Conservation (phyloP, 1,284 basidiomycete species). For the Moesziomyces aphidis region DNA sequence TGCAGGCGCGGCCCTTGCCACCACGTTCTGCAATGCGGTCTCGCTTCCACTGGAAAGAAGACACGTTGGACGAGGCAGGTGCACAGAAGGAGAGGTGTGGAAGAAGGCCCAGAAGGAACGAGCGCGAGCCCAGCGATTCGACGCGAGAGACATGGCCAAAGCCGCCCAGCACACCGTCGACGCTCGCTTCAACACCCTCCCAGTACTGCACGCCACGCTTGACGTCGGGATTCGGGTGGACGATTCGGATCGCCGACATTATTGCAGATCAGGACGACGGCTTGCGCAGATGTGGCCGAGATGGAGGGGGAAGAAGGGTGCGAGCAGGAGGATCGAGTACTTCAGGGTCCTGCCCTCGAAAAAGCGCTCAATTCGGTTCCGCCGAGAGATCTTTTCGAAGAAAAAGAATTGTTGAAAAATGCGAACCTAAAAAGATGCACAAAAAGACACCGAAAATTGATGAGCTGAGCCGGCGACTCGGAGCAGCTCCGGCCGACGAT, state of each 20-base stretch:
- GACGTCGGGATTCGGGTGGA: slow-evolving; percentile 63
- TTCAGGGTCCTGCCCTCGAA: no score
- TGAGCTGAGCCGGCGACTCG: not conserved
- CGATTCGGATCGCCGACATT: slow-evolving; percentile 42
- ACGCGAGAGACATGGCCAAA: slow-evolving; percentile 65
- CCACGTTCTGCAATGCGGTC: slow-evolving; percentile 51
- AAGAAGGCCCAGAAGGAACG: slow-evolving; percentile 60
- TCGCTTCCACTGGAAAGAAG: slow-evolving; percentile 50
- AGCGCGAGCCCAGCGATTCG: slow-evolving; percentile 64
- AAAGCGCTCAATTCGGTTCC: no score
- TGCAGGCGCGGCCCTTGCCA: slow-evolving; percentile 51
- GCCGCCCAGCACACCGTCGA: slow-evolving; percentile 65
- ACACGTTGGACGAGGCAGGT: slow-evolving; percentile 52
- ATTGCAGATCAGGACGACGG: not conserved
- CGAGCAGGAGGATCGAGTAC: slow-evolving; percentile 1
- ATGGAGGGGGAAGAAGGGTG: not conserved
- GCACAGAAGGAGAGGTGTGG: slow-evolving; percentile 59
- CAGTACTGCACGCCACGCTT: slow-evolving; percentile 64
- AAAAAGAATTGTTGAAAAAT: not conserved
- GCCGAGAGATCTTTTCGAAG: no score
- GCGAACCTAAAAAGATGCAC: not conserved
- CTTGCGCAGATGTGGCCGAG: not conserved
- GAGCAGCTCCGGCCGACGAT: not conserved
- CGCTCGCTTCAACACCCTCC: slow-evolving; percentile 63
- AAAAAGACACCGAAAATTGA: not conserved